Percentiles rank a stretch among this genome's conserved stretches.
Evolutionary conservation across 2,329 filamentous ascomycete species (phyloP).

Genomic region (Ophiostoma piceae): DNA sequence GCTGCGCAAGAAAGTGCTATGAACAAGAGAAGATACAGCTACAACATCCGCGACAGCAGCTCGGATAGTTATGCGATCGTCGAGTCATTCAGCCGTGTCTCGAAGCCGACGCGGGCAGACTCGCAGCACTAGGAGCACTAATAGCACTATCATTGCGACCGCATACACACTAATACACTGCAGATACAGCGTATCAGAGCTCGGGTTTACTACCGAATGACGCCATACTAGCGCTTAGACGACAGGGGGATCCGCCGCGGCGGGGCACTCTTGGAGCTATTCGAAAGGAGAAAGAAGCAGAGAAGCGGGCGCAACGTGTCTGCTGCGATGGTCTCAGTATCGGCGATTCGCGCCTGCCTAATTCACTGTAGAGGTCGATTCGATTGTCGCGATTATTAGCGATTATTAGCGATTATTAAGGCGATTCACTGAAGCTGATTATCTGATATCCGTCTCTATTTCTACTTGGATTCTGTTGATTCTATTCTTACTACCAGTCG

Average conservation of each 20-base stretch:
- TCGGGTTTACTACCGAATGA: constrained; percentile 19
- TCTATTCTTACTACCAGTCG: no score
- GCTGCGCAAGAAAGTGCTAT: neutral
- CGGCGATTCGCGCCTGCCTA: neutral
- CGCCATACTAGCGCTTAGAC: constrained; percentile 23
- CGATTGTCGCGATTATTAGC: neutral
- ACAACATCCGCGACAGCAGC: neutral
- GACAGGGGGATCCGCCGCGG: neutral
- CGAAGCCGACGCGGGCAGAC: neutral
- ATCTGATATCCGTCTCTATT: no score
- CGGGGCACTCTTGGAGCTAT: neutral
- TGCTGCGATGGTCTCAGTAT: constrained; percentile 9
- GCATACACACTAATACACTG: neutral
- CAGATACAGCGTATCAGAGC: constrained; percentile 2
- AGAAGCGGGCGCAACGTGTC: neutral
- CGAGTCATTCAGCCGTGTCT: neutral
- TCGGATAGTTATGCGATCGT: neutral
- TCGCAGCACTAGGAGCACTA: neutral
- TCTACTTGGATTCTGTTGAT: no score
- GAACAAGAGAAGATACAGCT: neutral
- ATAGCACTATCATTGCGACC: neutral
- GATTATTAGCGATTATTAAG: no score
- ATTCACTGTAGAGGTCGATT: neutral
- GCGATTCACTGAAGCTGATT: no score
- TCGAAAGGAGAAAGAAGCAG: no score